Evolutionary conservation across 2,329 filamentous ascomycete genomes (phyloP), one percentile per base, ranked within the genome.

Genomic region (Cadophora luteo-olivacea): DNA sequence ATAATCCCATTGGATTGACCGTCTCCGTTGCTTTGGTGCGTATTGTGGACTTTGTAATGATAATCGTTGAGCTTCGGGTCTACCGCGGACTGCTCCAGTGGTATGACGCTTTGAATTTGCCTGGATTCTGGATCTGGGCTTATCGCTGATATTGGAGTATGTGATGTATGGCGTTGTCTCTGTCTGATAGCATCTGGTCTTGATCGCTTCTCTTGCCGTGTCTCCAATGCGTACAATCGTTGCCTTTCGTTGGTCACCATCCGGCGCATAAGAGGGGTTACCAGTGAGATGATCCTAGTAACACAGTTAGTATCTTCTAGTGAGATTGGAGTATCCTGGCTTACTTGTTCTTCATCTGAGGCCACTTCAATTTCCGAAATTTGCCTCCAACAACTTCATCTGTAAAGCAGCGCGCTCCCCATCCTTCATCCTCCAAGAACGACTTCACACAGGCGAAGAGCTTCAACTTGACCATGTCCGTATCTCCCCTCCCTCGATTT

Each of bases 191-290:
- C n/a, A 14, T 33, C 24, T 69, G 45, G n/a, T 22, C 49, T 66
- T 67, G 58, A 45, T 62, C 51, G 68, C 29, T 72, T 73, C 9
- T 69, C 64, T 54, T 67, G 63, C 38, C 76, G 68, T 25, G 68
- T 69, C 32, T 75, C 70, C 19, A 71, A 55, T 19, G 75, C 76
- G 68, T 78, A 78, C 29, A 69, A 64, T 36, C 76, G 71, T 70
- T 78, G 76, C 49, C 75, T 72, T 66, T 78, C 77, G 61, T 79
- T 79, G n/a, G 75, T 78, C 9, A 79, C 76, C 72, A 77, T 75
- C 9, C 77, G 76, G 16, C 77, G 75, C 55, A 79, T 64, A 9
- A 79, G 66, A 41, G 76, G 77, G 29, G 72, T 77, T 24, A 78
- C 68, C 7, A 72, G 62, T 8, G 70, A 62, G 3, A 76, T 75